Evolutionary conservation across 169 alveolate genomes (phyloP), one percentile per base, ranked within the genome.

Genomic region (Babesia microti): DNA sequence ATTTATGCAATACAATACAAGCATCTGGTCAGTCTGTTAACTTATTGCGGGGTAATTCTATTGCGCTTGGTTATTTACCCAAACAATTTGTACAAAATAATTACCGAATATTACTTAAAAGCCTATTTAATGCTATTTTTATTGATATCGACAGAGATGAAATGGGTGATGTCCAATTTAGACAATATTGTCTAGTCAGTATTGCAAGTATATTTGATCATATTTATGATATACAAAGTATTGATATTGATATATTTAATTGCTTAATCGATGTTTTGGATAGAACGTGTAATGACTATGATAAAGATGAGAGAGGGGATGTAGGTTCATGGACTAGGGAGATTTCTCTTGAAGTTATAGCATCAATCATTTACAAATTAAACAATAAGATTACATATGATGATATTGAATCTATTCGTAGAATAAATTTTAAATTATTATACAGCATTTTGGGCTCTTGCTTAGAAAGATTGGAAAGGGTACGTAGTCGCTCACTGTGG

Each of bases 241-340:
- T 60, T 1, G 41, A 47, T 9, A 3, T n/a, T 1, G 17, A 22
- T 12, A 12, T 30, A 1, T 6, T 39, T 4, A 49, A 60, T 29
- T 29, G 17, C 37, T 3, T 60, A n/a, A 33, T 53, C 0, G 24
- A 23, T 11, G n/a, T 53, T 22, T 19, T 60, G 50, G 59, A 34
- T 33, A 0, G 15, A 6, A 32, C 59, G 4, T 60, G 61, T 41
- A n/a, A n/a, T 34, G 73, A 60, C 34, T 50, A 9, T 23, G 73
- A 60, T 23, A 24, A 51, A 1, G 73, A 60, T 45, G 33, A 43
- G 7, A 28, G 73, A 17, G 73, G 73, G 2, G 73, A 60, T 19
- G 73, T 60, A 6, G 73, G 73, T 3, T 60, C 73, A 5, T 60
- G 63, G 73, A 66, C 52, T n/a, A 35, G 73, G 4, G 73, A 60